A percentile compares a stretch with the other conserved stretches of the same genome.
phyloP scores from a whole-genome alignment of 345 rosid genomes.

The Hevea brasiliensis region DNA sequence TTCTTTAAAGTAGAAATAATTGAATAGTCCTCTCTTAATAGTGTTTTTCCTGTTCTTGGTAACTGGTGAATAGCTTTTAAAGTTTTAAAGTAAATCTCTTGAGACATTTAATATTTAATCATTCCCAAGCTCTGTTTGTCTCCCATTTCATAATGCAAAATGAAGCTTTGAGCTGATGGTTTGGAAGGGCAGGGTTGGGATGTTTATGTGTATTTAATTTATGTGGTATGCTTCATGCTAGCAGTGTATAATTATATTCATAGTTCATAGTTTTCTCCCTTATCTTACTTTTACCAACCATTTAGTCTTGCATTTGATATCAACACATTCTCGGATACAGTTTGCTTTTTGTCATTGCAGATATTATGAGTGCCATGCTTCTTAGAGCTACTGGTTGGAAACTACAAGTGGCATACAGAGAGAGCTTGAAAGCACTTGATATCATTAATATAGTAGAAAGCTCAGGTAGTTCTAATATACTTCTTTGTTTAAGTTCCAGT shows the following conservation, averaged over 20 bases:
- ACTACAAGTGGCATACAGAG: slow-evolving; percentile 54
- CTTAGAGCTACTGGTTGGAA: slow-evolving; percentile 64
- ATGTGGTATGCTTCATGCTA: background rate
- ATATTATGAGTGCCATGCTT: slow-evolving; percentile 75
- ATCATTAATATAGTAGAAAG: slow-evolving; percentile 35
- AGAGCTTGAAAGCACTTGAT: slow-evolving; percentile 49
- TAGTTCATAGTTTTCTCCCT: background rate
- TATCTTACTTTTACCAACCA: background rate
- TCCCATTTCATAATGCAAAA: background rate
- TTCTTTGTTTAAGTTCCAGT: background rate
- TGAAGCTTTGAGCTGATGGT: background rate
- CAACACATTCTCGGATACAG: slow-evolving; percentile 66
- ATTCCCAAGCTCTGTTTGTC: background rate
- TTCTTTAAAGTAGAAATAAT: background rate
- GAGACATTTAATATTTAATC: background rate
- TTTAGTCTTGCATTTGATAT: slow-evolving; percentile 25
- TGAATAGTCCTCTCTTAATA: background rate
- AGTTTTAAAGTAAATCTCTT: background rate
- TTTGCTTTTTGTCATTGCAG: slow-evolving; percentile 79
- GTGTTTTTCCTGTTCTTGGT: too few relatives aligned
- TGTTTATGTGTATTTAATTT: background rate
- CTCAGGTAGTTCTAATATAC: slow-evolving; percentile 43
- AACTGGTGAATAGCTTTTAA: too few relatives aligned
- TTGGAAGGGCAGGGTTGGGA: background rate
- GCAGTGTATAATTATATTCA: background rate